Evolutionary conservation across 768 basidiomycete genomes (phyloP).

Genomic region (Amanita rubescens): DNA sequence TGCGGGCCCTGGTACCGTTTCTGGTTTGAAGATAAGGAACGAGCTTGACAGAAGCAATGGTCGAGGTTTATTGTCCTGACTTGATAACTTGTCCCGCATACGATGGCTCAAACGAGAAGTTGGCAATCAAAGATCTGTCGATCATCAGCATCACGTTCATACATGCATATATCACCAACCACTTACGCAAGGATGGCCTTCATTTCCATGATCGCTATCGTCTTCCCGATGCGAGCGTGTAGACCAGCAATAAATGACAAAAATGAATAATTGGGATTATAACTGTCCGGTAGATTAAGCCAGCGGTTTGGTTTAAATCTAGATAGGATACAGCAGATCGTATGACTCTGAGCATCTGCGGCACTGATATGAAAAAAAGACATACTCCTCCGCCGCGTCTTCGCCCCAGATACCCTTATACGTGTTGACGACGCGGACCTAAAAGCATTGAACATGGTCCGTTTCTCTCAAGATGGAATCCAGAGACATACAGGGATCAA

Average conservation of each 20-base stretch:
- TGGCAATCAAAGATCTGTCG: constrained; percentile 29
- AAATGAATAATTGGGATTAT: constrained; percentile 27
- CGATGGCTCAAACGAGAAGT: constrained; percentile 38
- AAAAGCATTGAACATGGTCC: neutral
- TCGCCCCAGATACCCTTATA: constrained; percentile 43
- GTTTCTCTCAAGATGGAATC: too few relatives aligned
- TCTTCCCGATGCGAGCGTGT: constrained; percentile 40
- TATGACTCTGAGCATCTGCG: too few relatives aligned
- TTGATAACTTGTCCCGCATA: constrained; percentile 31
- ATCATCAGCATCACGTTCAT: neutral
- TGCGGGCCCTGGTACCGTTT: too few relatives aligned
- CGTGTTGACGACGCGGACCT: constrained; percentile 46
- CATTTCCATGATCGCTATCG: constrained; percentile 43
- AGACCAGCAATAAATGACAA: constrained; percentile 36
- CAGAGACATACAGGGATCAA: too few relatives aligned
- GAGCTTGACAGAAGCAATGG: neutral
- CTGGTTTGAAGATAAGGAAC: too few relatives aligned
- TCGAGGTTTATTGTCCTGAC: too few relatives aligned
- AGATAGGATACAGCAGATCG: neutral
- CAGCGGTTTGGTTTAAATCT: constrained; percentile 43
- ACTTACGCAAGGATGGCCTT: constrained; percentile 36
- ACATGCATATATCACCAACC: neutral
- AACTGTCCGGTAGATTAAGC: constrained; percentile 30
- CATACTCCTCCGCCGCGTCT: constrained; percentile 43
- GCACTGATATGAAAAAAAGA: neutral